These are phyloP conservation scores for Talaromyces ruber DNA, from an alignment of 495 filamentous ascomycete genomes.

Conservation along the genomic window DNA sequence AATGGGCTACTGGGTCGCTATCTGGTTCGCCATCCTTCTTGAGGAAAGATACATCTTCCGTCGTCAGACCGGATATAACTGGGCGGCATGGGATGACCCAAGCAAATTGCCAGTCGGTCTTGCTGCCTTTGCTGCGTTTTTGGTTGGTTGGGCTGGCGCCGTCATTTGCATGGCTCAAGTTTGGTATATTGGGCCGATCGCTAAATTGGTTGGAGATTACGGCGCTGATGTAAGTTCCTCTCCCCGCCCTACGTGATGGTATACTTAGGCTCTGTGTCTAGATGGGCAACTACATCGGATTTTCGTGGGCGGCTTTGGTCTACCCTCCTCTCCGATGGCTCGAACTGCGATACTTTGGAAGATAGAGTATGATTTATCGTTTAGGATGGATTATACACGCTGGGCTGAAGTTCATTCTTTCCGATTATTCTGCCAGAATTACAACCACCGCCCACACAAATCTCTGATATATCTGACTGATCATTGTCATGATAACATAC, in stretches of 20 bases:
- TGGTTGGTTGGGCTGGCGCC: constrained; percentile 63
- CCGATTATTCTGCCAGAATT: no score
- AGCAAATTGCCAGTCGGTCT: constrained; percentile 52
- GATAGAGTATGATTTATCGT: constrained; percentile 14
- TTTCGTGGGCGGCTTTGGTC: constrained; percentile 36
- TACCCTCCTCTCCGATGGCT: constrained; percentile 42
- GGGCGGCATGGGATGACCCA: constrained; percentile 52
- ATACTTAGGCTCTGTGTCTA: constrained; percentile 9
- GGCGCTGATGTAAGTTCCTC: constrained; percentile 47
- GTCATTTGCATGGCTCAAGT: constrained; percentile 64
- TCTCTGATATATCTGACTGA: background rate
- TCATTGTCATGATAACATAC: background rate
- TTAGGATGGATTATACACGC: background rate
- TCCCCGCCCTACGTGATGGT: background rate
- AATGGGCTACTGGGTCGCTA: constrained; percentile 67
- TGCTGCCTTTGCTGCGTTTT: constrained; percentile 53
- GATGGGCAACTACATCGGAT: constrained; percentile 46
- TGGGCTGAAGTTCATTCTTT: background rate
- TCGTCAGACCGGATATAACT: constrained; percentile 42
- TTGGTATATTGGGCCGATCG: constrained; percentile 60
- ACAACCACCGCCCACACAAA: no score
- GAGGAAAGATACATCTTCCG: constrained; percentile 61
- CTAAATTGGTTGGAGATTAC: constrained; percentile 43
- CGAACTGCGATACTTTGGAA: constrained; percentile 36
- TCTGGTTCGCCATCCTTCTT: constrained; percentile 55